A percentile compares a stretch with the other conserved stretches of the same genome.
Evolutionary conservation across 805 yeast species (phyloP).

Genomic region (Zygoascus ofunaensis): DNA sequence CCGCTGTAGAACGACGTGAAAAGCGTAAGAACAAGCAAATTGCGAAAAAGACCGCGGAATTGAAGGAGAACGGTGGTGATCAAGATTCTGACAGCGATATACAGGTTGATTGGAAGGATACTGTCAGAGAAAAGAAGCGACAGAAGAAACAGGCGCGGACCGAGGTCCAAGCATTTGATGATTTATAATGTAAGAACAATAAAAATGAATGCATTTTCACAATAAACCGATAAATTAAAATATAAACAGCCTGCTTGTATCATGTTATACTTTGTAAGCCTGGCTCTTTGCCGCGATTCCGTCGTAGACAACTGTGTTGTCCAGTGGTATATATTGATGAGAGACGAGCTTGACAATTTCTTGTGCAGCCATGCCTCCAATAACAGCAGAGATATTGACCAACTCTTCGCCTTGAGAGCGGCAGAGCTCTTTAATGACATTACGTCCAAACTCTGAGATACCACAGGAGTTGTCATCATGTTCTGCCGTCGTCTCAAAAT

Average conservation of each 20-base stretch:
- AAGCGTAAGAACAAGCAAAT: conserved; percentile 58
- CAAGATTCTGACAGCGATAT: conserved; percentile 33
- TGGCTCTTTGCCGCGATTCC: conserved; percentile 46
- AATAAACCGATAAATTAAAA: background rate
- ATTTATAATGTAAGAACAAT: conserved; percentile 10
- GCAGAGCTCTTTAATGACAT: conserved; percentile 1
- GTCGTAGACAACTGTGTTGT: conserved; percentile 62
- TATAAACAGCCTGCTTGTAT: background rate
- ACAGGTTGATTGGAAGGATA: conserved; percentile 80
- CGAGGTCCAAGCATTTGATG: conserved; percentile 20
- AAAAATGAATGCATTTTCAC: background rate
- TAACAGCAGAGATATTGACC: conserved; percentile 53
- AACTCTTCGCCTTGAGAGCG: conserved; percentile 36
- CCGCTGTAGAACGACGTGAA: conserved; percentile 52
- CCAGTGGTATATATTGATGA: conserved; percentile 70
- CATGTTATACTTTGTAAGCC: conserved; percentile 8
- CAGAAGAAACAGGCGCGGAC: conserved; percentile 35
- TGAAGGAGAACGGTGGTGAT: conserved; percentile 34
- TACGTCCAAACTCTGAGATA: background rate
- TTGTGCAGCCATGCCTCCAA: conserved; percentile 83
- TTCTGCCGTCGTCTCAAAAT: background rate
- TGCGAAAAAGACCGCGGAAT: conserved; percentile 39
- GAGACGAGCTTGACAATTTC: conserved; percentile 71
- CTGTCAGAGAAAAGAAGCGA: conserved; percentile 52
- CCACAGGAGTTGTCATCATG: background rate